phyloP scores from a whole-genome alignment of 2,329 filamentous ascomycete species.

The Colletotrichum coccodes region DNA sequence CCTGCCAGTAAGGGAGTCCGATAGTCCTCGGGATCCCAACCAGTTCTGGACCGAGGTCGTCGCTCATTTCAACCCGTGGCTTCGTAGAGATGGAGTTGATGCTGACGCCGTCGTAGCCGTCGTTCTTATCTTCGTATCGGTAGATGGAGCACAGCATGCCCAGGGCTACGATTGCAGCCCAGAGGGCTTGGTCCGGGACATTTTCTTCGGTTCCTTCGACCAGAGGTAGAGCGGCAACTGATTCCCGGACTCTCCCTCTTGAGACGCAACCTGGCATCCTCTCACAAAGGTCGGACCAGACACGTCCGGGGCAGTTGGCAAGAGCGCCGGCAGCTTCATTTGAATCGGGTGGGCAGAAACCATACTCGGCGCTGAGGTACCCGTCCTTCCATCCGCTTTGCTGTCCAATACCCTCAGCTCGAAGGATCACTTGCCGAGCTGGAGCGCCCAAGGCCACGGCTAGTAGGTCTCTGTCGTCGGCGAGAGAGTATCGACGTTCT shows the following conservation, averaged over 20 bases:
- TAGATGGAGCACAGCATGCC: conserved; percentile 65
- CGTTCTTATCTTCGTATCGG: conserved; percentile 61
- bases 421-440: conserved; percentile 62
- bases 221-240: conserved; percentile 57
- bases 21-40: conserved; percentile 59
- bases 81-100: conserved; percentile 44
- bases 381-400: conserved; percentile 63
- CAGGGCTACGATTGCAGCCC: conserved; percentile 62
- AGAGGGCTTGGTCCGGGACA: conserved; percentile 62
- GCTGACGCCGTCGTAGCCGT: conserved; percentile 61
- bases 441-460: conserved; percentile 64
- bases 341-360: conserved; percentile 61
- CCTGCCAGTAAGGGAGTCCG: conserved; percentile 59
- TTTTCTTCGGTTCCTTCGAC: conserved; percentile 59
- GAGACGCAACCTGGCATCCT: conserved; percentile 63
- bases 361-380: conserved; percentile 61
- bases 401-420: conserved; percentile 62
- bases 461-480: conserved; percentile 58
- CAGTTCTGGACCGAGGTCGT: conserved; percentile 60
- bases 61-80: conserved; percentile 56
- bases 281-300: conserved; percentile 65
- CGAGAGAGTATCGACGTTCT: conserved; percentile 59
- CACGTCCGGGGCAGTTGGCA: conserved; percentile 58
- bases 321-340: conserved; percentile 58
- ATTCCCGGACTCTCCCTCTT: conserved; percentile 60